Evolutionary conservation across 192 early-diverging fungal species (phyloP).

Genomic region (Entomortierella beljakovae): DNA sequence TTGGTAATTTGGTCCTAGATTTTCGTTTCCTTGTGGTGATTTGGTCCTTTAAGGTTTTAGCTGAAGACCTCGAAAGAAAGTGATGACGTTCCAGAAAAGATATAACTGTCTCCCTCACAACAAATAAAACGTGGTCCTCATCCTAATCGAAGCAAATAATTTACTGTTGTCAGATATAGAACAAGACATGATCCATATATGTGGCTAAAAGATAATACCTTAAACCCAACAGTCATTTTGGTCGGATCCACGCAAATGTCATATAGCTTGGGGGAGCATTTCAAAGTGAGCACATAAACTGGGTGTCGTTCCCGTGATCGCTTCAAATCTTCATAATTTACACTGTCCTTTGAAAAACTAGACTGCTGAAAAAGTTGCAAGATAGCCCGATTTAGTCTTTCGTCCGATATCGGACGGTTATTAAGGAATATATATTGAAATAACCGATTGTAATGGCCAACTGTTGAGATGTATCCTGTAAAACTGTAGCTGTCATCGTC

Average conservation of each 20-base stretch:
- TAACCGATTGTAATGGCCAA: constrained; percentile 39
- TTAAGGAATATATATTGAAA: constrained; percentile 45
- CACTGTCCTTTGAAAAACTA: constrained; percentile 26
- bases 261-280: constrained; percentile 56
- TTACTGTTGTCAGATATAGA: not conserved
- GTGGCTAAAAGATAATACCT: constrained; percentile 35
- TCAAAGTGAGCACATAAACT: constrained; percentile 65
- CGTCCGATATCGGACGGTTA: constrained; percentile 23
- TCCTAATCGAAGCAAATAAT: constrained; percentile 12
- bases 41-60: constrained; percentile 9
- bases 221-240: constrained; percentile 66
- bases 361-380: constrained; percentile 29
- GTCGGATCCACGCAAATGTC: constrained; percentile 67
- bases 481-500: constrained; percentile 10
- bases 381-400: constrained; percentile 10
- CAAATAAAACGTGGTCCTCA: constrained; percentile 21
- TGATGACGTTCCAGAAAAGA: constrained; percentile 46
- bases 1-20: not conserved
- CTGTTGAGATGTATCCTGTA: constrained; percentile 38
- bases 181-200: not conserved
- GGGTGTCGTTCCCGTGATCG: constrained; percentile 57
- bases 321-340: constrained; percentile 16
- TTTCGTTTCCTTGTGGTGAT: constrained; percentile 20
- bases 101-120: constrained; percentile 30
- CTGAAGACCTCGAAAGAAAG: constrained; percentile 30